Percentiles rank a stretch among this genome's conserved stretches.
These are phyloP conservation scores for Vanderwaltozyma polyspora DNA, from an alignment of 805 yeast species.

Conservation along the genomic window DNA sequence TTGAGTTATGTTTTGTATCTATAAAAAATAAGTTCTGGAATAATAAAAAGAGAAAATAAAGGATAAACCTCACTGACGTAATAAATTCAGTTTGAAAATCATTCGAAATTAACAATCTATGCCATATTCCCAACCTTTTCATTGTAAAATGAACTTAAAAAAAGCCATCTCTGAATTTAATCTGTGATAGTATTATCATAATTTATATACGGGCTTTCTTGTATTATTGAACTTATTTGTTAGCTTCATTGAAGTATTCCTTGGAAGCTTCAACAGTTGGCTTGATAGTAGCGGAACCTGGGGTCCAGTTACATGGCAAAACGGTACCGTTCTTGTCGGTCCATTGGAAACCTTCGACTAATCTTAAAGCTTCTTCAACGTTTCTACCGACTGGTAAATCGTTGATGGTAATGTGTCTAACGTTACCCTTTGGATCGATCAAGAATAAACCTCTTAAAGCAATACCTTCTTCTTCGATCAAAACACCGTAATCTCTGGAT, in stretches of 20 bases:
- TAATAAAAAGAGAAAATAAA: too few species aligned
- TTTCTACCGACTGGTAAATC: constrained; percentile 99
- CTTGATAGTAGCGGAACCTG: constrained; percentile 88
- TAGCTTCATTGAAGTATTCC: constrained; percentile 63
- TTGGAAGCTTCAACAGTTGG: constrained; percentile 69
- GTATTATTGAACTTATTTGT: too few species aligned
- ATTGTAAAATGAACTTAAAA: too few species aligned
- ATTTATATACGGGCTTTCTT: too few species aligned
- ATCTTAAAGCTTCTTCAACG: constrained; percentile 95
- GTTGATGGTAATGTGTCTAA: constrained; percentile 96
- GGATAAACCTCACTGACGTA: too few species aligned
- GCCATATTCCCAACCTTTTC: too few species aligned
- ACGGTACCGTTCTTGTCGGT: constrained; percentile 98
- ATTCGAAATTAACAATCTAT: too few species aligned
- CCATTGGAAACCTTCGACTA: constrained; percentile 98
- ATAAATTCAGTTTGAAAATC: too few species aligned
- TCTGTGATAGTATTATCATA: neutral
- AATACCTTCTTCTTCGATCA: constrained; percentile 90
- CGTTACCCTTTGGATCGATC: constrained; percentile 89
- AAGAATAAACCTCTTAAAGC: constrained; percentile 97
- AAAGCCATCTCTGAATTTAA: neutral
- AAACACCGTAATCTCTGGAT: constrained; percentile 94
- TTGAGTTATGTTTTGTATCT: too few species aligned
- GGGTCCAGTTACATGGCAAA: constrained; percentile 99
- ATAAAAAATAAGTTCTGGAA: too few species aligned